A percentile compares a stretch with the other conserved stretches of the same genome.
phyloP scores from a whole-genome alignment of 768 basidiomycete species.

The Suillus hirtellus region DNA sequence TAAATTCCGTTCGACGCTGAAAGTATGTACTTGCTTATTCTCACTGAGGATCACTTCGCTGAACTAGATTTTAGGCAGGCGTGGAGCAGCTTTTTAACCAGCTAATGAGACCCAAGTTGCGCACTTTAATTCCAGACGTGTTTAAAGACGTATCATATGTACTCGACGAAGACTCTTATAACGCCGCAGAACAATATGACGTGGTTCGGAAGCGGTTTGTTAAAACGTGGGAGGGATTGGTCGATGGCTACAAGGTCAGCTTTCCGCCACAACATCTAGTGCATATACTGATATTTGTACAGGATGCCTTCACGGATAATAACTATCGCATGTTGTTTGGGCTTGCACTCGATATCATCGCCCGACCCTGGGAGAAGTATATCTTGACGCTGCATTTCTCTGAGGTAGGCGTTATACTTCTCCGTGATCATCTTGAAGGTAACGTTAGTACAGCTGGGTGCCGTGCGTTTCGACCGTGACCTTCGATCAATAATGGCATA shows the following conservation, averaged over 20 bases:
- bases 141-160: slow-evolving; percentile 90
- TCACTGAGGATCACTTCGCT: slow-evolving; percentile 1
- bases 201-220: slow-evolving; percentile 87
- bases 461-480: slow-evolving; percentile 93
- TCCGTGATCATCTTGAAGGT: not conserved
- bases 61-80: slow-evolving; percentile 53
- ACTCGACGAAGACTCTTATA: slow-evolving; percentile 86
- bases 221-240: slow-evolving; percentile 81
- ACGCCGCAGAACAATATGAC: slow-evolving; percentile 83
- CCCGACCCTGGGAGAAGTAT: slow-evolving; percentile 96
- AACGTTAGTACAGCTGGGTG: slow-evolving; percentile 70
- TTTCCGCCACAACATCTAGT: not conserved
- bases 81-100: slow-evolving; percentile 97
- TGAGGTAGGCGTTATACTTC: slow-evolving; percentile 54
- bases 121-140: slow-evolving; percentile 81
- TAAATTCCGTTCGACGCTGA: slow-evolving; percentile 71
- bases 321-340: slow-evolving; percentile 89
- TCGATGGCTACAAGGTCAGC: slow-evolving; percentile 84
- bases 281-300: slow-evolving; percentile 10
- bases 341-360: slow-evolving; percentile 80
- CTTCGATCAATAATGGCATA: slow-evolving; percentile 80
- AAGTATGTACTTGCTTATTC: slow-evolving; percentile 48
- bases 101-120: slow-evolving; percentile 81
- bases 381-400: slow-evolving; percentile 80
- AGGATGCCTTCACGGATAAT: slow-evolving; percentile 86